Percentiles rank a stretch among this genome's conserved stretches.
Conservation (phyloP, 768 basidiomycete species). For the Clitopilus passeckerianus region DNA sequence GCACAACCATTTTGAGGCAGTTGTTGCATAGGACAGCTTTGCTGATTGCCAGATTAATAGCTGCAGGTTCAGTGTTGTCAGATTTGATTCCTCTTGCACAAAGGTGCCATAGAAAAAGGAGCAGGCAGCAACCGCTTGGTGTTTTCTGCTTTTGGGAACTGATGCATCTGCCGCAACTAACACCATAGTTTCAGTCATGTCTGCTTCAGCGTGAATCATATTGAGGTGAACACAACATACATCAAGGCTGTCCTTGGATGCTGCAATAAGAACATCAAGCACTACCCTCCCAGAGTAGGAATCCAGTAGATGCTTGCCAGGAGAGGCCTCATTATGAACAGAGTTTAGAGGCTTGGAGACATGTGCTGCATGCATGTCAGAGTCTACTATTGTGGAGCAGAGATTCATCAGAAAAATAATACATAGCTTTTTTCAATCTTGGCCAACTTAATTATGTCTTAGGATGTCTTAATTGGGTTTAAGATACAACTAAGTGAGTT, state of each 20-base stretch:
- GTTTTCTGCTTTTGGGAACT: background rate
- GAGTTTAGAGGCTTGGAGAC: background rate
- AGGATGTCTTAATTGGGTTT: too few relatives aligned
- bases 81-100: background rate
- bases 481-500: too few relatives aligned
- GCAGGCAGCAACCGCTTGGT: background rate
- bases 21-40: background rate
- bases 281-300: background rate
- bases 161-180: background rate
- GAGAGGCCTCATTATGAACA: background rate
- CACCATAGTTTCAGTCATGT: background rate
- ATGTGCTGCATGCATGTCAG: background rate
- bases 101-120: background rate
- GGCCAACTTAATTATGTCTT: too few relatives aligned
- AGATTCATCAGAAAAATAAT: too few relatives aligned
- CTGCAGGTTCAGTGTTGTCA: background rate
- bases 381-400: background rate
- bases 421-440: too few relatives aligned
- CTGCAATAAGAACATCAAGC: background rate
- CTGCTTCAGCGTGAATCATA: background rate
- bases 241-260: background rate
- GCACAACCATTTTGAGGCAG: background rate
- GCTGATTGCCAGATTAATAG: background rate
- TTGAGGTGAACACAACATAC: background rate
- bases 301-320: background rate